Evolutionary conservation across 2,329 filamentous ascomycete genomes (phyloP).

Genomic region (Trichophyton simii): DNA sequence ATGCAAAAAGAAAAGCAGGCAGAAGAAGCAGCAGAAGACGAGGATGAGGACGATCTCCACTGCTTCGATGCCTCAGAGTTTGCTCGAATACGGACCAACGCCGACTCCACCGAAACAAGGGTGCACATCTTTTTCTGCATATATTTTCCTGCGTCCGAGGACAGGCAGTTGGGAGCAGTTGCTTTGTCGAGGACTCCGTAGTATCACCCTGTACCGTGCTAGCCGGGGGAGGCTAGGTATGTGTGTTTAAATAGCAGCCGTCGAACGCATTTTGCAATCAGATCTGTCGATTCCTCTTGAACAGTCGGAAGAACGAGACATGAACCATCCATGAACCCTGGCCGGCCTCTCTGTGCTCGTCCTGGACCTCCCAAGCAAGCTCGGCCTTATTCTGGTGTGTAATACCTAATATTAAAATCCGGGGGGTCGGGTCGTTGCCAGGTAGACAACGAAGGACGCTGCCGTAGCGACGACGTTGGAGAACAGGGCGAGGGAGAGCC

Average conservation of each 20-base stretch:
- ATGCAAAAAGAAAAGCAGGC: not conserved
- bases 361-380: not conserved
- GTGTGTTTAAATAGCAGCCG: not conserved
- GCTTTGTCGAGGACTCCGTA: not conserved
- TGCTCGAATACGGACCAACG: not conserved
- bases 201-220: not conserved
- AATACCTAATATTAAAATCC: not conserved
- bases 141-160: not conserved
- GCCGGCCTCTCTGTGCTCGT: not conserved
- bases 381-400: not conserved
- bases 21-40: not conserved
- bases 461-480: not conserved
- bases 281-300: not conserved
- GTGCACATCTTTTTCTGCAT: not conserved
- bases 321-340: not conserved
- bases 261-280: not conserved
- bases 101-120: not conserved
- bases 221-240: not conserved
- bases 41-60: not conserved
- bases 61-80: not conserved
- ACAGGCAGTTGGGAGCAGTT: not conserved
- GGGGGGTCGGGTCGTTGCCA: not conserved
- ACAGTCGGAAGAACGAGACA: not conserved
- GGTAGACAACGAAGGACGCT: not conserved
- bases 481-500: not conserved